phyloP scores from a whole-genome alignment of 257 asterid genomes.

The Coffea canephora region DNA sequence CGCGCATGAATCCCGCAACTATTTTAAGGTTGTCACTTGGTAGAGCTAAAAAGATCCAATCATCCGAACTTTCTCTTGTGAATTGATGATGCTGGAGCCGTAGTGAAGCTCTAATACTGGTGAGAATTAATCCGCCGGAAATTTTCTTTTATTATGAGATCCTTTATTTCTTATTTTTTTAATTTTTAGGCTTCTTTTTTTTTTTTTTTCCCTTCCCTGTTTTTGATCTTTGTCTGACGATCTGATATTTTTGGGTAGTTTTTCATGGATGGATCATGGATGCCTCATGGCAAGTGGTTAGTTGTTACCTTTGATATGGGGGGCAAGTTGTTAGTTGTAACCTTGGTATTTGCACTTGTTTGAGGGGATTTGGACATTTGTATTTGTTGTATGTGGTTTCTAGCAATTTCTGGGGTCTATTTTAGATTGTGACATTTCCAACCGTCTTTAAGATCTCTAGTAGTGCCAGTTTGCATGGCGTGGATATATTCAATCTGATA shows the following conservation, averaged over 20 bases:
- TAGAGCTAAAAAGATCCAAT: neutral
- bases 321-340: conserved; percentile 27
- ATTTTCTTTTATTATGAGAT: neutral
- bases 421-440: conserved; percentile 23
- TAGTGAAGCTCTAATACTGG: neutral
- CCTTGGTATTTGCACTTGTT: conserved; percentile 14
- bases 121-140: neutral
- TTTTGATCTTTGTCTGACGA: neutral
- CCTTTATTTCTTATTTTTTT: neutral
- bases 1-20: too few species aligned
- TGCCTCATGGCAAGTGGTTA: conserved; percentile 29
- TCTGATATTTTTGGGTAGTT: neutral
- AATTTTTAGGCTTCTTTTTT: too few species aligned
- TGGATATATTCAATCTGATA: conserved; percentile 13
- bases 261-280: conserved; percentile 27
- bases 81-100: neutral
- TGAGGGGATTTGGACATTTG: conserved; percentile 18
- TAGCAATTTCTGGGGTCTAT: conserved; percentile 16
- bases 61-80: neutral
- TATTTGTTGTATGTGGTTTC: conserved; percentile 2
- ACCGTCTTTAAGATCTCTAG: conserved; percentile 12
- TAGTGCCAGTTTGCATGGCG: conserved; percentile 7
- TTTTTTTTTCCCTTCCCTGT: neutral
- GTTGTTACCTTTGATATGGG: neutral
- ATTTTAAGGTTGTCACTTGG: neutral